These are phyloP conservation scores for Blepharisma stoltei DNA, from an alignment of 73 alveolate species.

Conservation along the genomic window DNA sequence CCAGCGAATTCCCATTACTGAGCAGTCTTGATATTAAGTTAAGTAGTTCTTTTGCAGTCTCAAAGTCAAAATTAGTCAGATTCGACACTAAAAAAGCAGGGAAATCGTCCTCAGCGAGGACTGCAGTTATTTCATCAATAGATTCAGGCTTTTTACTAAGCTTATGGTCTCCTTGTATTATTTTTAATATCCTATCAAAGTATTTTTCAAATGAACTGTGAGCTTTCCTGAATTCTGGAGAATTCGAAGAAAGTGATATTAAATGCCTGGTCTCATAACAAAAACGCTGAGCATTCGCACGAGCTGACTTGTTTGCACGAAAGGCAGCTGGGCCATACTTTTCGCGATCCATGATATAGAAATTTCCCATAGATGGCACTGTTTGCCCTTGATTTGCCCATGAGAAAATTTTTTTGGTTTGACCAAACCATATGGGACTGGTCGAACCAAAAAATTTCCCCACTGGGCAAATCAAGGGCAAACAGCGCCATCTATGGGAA, in stretches of 20 bases:
- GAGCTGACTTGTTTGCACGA: not conserved
- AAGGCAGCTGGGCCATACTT: not conserved
- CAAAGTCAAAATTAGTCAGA: not conserved
- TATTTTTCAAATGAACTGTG: not conserved
- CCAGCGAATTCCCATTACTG: not conserved
- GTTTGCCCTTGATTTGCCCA: too few relatives aligned
- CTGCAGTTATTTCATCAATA: not conserved
- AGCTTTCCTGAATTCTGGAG: not conserved
- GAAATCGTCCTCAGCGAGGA: not conserved
- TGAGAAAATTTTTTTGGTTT: too few relatives aligned
- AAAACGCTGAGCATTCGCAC: conserved; percentile 1
- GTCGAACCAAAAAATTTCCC: too few relatives aligned
- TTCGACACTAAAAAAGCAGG: not conserved
- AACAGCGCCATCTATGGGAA: too few relatives aligned
- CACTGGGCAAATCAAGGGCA: too few relatives aligned
- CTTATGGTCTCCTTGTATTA: conserved; percentile 8
- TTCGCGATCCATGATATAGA: conserved; percentile 13
- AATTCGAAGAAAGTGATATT: not conserved
- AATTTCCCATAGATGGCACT: too few relatives aligned
- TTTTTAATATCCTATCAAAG: not conserved
- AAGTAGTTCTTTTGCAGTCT: not conserved
- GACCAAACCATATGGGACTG: too few relatives aligned
- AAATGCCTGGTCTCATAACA: not conserved
- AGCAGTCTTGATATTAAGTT: not conserved
- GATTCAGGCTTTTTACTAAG: not conserved